Evolutionary conservation across 148 eudicot species (phyloP).

Genomic region (Amaranthus hypochondriacus): DNA sequence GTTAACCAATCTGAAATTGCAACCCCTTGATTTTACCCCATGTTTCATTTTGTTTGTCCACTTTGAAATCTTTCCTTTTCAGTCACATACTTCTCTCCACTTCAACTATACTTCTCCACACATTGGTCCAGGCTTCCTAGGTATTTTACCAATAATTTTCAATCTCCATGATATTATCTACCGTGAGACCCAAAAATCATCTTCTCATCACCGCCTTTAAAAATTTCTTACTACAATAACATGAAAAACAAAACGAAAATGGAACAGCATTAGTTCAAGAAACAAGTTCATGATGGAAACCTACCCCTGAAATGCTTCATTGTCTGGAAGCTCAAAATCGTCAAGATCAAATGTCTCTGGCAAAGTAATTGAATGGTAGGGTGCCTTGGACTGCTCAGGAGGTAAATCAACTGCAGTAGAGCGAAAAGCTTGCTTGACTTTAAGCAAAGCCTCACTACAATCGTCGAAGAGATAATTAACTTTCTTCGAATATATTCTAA

Average conservation of each 20-base stretch:
- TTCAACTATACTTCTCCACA: too few species aligned
- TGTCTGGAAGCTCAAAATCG: constrained; percentile 95
- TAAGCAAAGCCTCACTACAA: constrained; percentile 93
- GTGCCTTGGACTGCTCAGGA: constrained; percentile 94
- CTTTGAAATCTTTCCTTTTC: too few species aligned
- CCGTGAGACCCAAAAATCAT: background rate
- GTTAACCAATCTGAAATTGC: background rate
- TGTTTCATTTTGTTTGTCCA: too few species aligned
- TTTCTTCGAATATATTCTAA: constrained; percentile 89
- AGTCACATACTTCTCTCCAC: too few species aligned
- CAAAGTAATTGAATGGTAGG: constrained; percentile 93
- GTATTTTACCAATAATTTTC: too few species aligned
- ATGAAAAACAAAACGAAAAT: too few species aligned
- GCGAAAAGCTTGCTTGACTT: constrained; percentile 92
- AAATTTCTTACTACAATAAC: too few species aligned
- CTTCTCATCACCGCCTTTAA: too few species aligned
- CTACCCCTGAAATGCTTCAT: constrained; percentile 74
- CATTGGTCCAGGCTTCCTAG: too few species aligned
- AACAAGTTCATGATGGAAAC: constrained; percentile 12
- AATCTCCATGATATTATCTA: background rate
- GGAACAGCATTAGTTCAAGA: too few species aligned
- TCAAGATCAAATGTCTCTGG: constrained; percentile 99
- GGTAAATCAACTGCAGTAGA: constrained; percentile 94
- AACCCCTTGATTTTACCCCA: too few species aligned
- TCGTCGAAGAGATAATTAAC: constrained; percentile 94